phyloP scores from a whole-genome alignment of 176 grass and related monocot genomes.

The Cenchrus fungigraminus region DNA sequence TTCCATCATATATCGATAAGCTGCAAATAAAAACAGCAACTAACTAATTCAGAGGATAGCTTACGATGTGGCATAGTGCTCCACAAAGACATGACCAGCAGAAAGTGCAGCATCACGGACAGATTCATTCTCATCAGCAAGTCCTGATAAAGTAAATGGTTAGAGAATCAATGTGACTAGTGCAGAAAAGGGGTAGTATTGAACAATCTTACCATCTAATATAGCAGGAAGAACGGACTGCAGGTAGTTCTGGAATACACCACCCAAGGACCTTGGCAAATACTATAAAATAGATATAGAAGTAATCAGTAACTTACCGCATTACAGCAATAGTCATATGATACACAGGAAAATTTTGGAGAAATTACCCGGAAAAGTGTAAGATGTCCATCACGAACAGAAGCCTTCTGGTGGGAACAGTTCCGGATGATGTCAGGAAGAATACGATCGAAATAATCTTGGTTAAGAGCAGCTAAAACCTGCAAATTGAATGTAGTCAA shows the following conservation, averaged over 20 bases:
- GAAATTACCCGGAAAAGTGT: slow-evolving; percentile 82
- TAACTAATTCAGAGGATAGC: slow-evolving; percentile 25
- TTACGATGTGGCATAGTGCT: slow-evolving; percentile 94
- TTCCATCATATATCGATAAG: slow-evolving; percentile 36
- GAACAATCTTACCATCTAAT: slow-evolving; percentile 81
- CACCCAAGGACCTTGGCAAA: slow-evolving; percentile 90
- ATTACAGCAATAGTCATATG: slow-evolving; percentile 17
- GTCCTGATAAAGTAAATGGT: slow-evolving; percentile 59
- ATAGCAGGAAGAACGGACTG: slow-evolving; percentile 92
- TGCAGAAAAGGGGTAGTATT: slow-evolving; percentile 36
- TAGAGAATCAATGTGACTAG: slow-evolving; percentile 35
- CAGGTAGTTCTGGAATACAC: slow-evolving; percentile 90
- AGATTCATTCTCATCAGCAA: slow-evolving; percentile 99
- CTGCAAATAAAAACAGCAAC: slow-evolving; percentile 30
- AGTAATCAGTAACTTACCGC: slow-evolving; percentile 37
- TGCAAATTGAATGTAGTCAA: slow-evolving; percentile 52
- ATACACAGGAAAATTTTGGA: slow-evolving; percentile 12
- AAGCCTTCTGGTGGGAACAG: slow-evolving; percentile 95
- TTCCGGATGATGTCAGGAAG: slow-evolving; percentile 95
- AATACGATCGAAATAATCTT: slow-evolving; percentile 90
- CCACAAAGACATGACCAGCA: slow-evolving; percentile 97
- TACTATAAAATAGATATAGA: slow-evolving; percentile 58
- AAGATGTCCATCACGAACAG: slow-evolving; percentile 92
- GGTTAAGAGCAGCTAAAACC: slow-evolving; percentile 95
- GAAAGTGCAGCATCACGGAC: slow-evolving; percentile 93